Evolutionary conservation across 192 early-diverging fungal genomes (phyloP), one percentile per base, ranked within the genome.

Genomic region (Obelidium mucronatum): DNA sequence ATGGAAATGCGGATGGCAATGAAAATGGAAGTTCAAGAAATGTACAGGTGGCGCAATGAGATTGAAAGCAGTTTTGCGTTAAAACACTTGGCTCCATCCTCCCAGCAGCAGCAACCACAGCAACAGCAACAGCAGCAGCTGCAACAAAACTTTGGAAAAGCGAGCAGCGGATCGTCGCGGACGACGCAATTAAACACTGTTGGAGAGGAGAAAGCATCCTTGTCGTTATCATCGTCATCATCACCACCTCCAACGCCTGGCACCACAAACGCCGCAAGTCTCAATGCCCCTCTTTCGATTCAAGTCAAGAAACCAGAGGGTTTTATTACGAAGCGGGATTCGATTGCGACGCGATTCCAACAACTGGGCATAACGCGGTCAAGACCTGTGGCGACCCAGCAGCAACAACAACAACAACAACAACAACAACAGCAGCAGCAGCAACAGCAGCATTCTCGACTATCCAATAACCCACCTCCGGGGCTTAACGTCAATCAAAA

Each of bases 1-100:
- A 76, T 76, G 36, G 61, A 62, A 28, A 67, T 76, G 65, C 61
- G 74, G 6, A 19, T 76, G 24, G 74, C 60, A 26, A 76, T 76
- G 74, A 65, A 65, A 42, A 62, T 39, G 8, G 64, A 34, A 22
- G 24, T 52, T 26, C 33, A 67, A 2, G 74, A 67, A 42, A 37
- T 76, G 44, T 56, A 51, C 36, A 28, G 35, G 56, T 76, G 52
- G 44, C 40, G 74, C 4, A 39, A 51, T 19, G 74, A 54, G 31
- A 67, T 55, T 37, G 74, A 76, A 58, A 22, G 5, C 11, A 8
- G 13, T 8, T 58, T 58, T 24, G 13, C 24, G 24, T n/a, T n/a
- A 22, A 22, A 13, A 8, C 48, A 8, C 8, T 22, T 51, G 48
- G 8, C 22, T 51, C 48, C 11, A 51, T 13, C 22, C 8, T 51